Conservation (phyloP, 2,329 filamentous ascomycete species). For the Diaporthe helianthi region DNA sequence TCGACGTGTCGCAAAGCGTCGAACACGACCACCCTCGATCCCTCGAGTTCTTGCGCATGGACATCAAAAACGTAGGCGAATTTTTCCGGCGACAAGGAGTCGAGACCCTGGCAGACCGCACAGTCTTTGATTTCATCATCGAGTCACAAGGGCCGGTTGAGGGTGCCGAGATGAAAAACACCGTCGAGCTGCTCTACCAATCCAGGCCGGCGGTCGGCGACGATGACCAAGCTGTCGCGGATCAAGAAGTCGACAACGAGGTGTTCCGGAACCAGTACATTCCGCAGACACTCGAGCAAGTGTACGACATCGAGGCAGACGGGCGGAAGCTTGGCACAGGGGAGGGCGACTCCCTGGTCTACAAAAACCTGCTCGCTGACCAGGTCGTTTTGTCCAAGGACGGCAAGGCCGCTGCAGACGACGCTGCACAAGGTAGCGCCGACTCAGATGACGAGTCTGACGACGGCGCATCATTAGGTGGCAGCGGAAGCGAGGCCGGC, state of each 20-base stretch:
- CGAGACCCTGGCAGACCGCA: constrained; percentile 77
- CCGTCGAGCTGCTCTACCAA: constrained; percentile 72
- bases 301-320: constrained; percentile 95
- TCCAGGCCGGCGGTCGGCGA: constrained; percentile 51
- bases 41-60: constrained; percentile 94
- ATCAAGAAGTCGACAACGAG: constrained; percentile 81
- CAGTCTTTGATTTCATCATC: constrained; percentile 86
- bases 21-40: constrained; percentile 95
- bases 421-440: constrained; percentile 47
- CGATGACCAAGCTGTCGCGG: constrained; percentile 50
- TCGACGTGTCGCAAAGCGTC: constrained; percentile 96
- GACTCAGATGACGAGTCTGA: constrained; percentile 54
- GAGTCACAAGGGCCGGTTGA: constrained; percentile 64
- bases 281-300: constrained; percentile 92
- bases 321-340: constrained; percentile 78
- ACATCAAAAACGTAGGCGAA: constrained; percentile 95
- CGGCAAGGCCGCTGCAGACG: constrained; percentile 41
- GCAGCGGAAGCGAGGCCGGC: constrained; percentile 55
- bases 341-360: constrained; percentile 79
- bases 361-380: constrained; percentile 82
- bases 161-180: constrained; percentile 64
- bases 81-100: constrained; percentile 91
- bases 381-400: constrained; percentile 58
- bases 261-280: constrained; percentile 98
- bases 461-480: constrained; percentile 57